These are phyloP conservation scores for Sugiyamaella chiloensis DNA, from an alignment of 805 yeast genomes.

Conservation along the genomic window DNA sequence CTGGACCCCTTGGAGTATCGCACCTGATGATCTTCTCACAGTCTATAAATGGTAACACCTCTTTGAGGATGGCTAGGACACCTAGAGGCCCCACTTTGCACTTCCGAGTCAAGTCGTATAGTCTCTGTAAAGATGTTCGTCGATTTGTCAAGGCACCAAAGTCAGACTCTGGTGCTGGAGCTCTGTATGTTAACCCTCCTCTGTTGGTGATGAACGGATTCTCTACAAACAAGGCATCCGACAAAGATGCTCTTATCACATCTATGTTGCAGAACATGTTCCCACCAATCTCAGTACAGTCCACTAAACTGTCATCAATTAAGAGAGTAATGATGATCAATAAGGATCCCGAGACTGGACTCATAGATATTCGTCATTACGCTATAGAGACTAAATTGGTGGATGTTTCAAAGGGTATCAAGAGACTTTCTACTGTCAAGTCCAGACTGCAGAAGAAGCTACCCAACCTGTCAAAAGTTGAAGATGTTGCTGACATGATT, in stretches of 20 bases:
- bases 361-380: slow-evolving; percentile 84
- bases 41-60: slow-evolving; percentile 71
- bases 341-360: slow-evolving; percentile 65
- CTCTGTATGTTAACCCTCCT: slow-evolving; percentile 76
- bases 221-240: slow-evolving; percentile 55
- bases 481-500: slow-evolving; percentile 79
- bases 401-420: slow-evolving; percentile 62
- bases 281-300: slow-evolving; percentile 89
- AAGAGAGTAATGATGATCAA: slow-evolving; percentile 82
- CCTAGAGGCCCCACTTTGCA: slow-evolving; percentile 94
- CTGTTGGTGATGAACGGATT: slow-evolving; percentile 92
- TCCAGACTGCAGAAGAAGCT: slow-evolving; percentile 57
- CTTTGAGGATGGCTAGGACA: slow-evolving; percentile 77
- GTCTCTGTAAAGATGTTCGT: slow-evolving; percentile 77
- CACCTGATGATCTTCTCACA: slow-evolving; percentile 87
- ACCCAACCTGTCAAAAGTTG: slow-evolving; percentile 65
- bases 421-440: slow-evolving; percentile 63
- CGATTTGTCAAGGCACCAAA: slow-evolving; percentile 73
- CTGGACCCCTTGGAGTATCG: slow-evolving; percentile 92
- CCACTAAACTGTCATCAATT: slow-evolving; percentile 67
- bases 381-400: slow-evolving; percentile 82
- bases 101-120: slow-evolving; percentile 72
- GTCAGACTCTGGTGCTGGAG: slow-evolving; percentile 50
- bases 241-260: slow-evolving; percentile 70
- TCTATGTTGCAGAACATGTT: slow-evolving; percentile 94